phyloP scores from a whole-genome alignment of 306 rosid genomes.

The Dalbergia cochinchinensis region DNA sequence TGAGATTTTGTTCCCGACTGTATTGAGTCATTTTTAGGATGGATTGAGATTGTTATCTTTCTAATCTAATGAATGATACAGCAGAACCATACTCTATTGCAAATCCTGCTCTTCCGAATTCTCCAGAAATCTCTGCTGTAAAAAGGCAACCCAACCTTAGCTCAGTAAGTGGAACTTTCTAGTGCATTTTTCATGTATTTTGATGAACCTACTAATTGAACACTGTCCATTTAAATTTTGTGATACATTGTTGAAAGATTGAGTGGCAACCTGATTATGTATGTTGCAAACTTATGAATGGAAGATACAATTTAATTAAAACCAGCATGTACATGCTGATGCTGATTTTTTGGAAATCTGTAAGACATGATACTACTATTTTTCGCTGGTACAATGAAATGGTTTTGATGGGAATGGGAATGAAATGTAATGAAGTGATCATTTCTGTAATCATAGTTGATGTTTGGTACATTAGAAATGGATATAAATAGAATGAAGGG shows the following conservation, averaged over 20 bases:
- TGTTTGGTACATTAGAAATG: slow-evolving; percentile 7
- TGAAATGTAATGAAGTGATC: neutral
- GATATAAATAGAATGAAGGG: slow-evolving; percentile 8
- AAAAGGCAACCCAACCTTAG: slow-evolving; percentile 66
- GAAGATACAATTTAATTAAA: neutral
- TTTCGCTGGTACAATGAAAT: neutral
- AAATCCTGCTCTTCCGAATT: slow-evolving; percentile 57
- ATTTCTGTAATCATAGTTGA: neutral
- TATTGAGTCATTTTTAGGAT: slow-evolving; percentile 22
- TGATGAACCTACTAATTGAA: slow-evolving; percentile 34
- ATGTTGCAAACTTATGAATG: slow-evolving; percentile 8
- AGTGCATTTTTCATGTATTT: slow-evolving; percentile 33
- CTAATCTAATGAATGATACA: slow-evolving; percentile 50
- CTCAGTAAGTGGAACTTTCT: slow-evolving; percentile 71
- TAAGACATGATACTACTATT: neutral
- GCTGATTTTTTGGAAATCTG: slow-evolving; percentile 25
- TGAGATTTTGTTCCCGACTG: slow-evolving; percentile 22
- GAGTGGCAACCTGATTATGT: slow-evolving; percentile 9
- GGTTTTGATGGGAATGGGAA: neutral
- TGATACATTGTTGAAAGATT: slow-evolving; percentile 17
- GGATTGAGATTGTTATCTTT: slow-evolving; percentile 42
- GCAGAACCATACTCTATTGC: slow-evolving; percentile 69
- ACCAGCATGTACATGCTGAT: neutral
- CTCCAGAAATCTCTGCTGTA: slow-evolving; percentile 63
- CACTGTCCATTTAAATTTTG: neutral